These are phyloP conservation scores for Trichoderma sp. DNA, from an alignment of 2,329 filamentous ascomycete species.

Conservation along the genomic window DNA sequence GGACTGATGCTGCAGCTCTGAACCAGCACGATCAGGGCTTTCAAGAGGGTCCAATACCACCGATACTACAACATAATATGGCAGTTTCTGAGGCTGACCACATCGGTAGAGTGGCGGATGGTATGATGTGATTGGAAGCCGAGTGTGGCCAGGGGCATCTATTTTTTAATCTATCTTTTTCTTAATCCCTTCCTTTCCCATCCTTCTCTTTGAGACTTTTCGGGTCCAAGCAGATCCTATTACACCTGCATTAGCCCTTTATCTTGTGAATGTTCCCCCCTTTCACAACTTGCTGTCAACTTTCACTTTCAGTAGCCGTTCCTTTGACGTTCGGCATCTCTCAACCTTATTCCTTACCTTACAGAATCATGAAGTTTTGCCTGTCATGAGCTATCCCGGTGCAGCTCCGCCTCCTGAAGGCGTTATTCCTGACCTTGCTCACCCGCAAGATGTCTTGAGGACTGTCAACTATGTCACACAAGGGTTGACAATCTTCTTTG, in stretches of 20 bases:
- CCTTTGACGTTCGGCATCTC: not conserved
- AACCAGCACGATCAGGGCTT: not conserved
- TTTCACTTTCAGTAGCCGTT: not conserved
- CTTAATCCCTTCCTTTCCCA: not conserved
- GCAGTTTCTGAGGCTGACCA: not conserved
- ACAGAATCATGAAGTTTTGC: not conserved
- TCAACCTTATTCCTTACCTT: not conserved
- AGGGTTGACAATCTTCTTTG: slow-evolving; percentile 29
- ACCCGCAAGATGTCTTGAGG: slow-evolving; percentile 30
- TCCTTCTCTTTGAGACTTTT: not conserved
- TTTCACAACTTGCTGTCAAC: not conserved
- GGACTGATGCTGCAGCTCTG: not conserved
- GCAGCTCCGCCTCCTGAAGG: slow-evolving; percentile 29
- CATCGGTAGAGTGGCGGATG: not conserved
- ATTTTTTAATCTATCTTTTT: not conserved
- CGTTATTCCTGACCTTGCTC: slow-evolving; percentile 26
- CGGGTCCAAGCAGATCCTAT: not conserved
- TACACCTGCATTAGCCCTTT: not conserved
- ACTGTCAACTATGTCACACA: slow-evolving; percentile 32
- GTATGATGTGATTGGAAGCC: not conserved
- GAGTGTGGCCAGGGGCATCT: not conserved
- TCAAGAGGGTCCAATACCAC: not conserved
- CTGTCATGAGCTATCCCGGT: slow-evolving; percentile 24
- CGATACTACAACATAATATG: not conserved
- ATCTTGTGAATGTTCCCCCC: not conserved